Evolutionary conservation across 108 stramenopile species (phyloP), one percentile per base, ranked within the genome.

Genomic region (Skeletonema potamos): DNA sequence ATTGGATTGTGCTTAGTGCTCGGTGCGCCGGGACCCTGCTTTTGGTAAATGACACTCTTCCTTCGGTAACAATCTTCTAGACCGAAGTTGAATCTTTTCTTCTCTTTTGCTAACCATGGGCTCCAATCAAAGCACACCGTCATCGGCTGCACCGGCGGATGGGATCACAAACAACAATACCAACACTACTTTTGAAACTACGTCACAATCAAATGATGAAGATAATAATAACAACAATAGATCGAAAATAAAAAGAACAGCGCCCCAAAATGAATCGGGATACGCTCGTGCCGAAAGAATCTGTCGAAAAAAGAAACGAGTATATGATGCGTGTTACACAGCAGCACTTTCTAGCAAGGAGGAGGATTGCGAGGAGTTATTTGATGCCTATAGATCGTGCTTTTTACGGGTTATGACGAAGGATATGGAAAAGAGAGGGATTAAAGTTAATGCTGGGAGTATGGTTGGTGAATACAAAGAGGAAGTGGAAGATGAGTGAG

Each of bases 241-340:
- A 51, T 18, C 48, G 8, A 51, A 51, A 22, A 51, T 51, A 51
- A 51, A 51, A 51, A 10, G 39, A 41, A 8, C 18, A 51, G 17
- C 59, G 10, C 66, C 46, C 2, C 36, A 62, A 54, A 68, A 70
- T 32, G 80, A 81, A 66, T 70, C 80, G 17, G 73, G 59, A 34
- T 74, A 58, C 36, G 73, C 62, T 28, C 54, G 44, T 30, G 80
- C 80, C 22, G 68, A 69, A 55, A 57, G 80, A 62, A 65, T 73
- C 62, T 81, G 80, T 34, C 56, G 57, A n/a, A 81, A 66, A 67
- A 74, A 81, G 73, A 74, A 81, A 74, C 80, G 62, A 10, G 26
- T 39, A 20, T 81, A 81, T 51, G 80, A 81, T 74, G 80, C 69
- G 43, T 81, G 80, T 51, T 81, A 81, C 64, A 74, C 73, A 1